Evolutionary conservation across 768 basidiomycete genomes (phyloP), one percentile per base, ranked within the genome.

Genomic region (Suillus plorans): DNA sequence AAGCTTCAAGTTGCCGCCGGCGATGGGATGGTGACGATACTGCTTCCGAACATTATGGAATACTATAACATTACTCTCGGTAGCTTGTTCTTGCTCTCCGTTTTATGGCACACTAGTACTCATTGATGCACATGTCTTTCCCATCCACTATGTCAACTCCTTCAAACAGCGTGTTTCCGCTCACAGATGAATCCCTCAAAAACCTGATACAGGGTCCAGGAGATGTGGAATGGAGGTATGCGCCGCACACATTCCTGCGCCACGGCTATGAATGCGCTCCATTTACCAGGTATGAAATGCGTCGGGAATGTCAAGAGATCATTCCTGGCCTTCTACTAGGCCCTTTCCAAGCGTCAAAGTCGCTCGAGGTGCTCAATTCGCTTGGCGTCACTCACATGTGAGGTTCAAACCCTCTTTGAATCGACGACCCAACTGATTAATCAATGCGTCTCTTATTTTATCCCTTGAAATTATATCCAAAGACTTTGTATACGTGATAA

Each of bases 281-380:
- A 42, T 20, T 58, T 31, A 31, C 4, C 53, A 94, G 91, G 71
- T 97, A 97, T 72, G 95, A 97, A 78, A 96, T 97, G 95, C 84
- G 95, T 37, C 82, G 95, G n/a, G 91, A 96, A 71, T 94, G 93
- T 70, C 95, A 97, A 78, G 91, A 95, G 76, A 96, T 97, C 68
- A 80, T 93, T 0, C 90, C 92, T 31, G 87, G 87, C 20, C 86
- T 97, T 44, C 81, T 87, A 34, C 86, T 97, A 7, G 95, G 95
- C 0, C 94, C 95, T 4, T 94, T 95, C 67, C 90, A 92, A 68
- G 92, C 91, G 10, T 94, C 92, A 1, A 96, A 95, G 74, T 89
- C 90, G 1, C 79, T 94, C 34, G 84, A 89, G 16, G 86, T 85
- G 2, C 84, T 97, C 13, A 78, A 80, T 49, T 74, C 75, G 9